Evolutionary conservation across 768 basidiomycete species (phyloP).

Genomic region (Rhodotorula kratochvilovae): DNA sequence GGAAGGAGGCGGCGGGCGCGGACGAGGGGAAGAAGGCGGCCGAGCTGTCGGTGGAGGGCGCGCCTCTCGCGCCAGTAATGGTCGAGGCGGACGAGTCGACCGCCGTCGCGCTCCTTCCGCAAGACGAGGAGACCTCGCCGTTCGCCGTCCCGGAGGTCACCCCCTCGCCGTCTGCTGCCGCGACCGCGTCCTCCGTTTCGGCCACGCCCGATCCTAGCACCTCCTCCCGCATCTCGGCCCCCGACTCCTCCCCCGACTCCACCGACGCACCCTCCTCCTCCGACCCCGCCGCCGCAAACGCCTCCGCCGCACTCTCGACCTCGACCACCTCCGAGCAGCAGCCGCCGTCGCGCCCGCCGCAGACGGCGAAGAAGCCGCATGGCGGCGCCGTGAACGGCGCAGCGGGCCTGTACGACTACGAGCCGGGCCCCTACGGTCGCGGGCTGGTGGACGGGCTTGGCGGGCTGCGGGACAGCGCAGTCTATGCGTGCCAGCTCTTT

Average conservation of each 20-base stretch:
- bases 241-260: neutral
- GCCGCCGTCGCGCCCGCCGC: neutral
- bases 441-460: constrained; percentile 42
- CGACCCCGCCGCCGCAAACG: neutral
- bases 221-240: neutral
- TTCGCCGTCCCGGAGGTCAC: constrained; percentile 19
- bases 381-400: constrained; percentile 13
- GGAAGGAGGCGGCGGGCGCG: neutral
- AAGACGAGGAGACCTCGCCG: constrained; percentile 31
- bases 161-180: neutral
- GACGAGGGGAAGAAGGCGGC: neutral
- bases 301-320: neutral
- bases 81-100: neutral
- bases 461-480: constrained; percentile 38
- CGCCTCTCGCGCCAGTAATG: neutral
- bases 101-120: neutral
- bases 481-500: constrained; percentile 40
- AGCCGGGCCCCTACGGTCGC: constrained; percentile 33
- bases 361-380: neutral
- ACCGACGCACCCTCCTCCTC: neutral
- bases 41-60: neutral
- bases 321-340: no score
- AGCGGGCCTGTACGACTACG: constrained; percentile 16
- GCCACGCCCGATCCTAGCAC: neutral
- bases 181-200: neutral